Base-by-base conservation (phyloP, 768 basidiomycete genomes). In the Fomitopsis pulvina region DNA sequence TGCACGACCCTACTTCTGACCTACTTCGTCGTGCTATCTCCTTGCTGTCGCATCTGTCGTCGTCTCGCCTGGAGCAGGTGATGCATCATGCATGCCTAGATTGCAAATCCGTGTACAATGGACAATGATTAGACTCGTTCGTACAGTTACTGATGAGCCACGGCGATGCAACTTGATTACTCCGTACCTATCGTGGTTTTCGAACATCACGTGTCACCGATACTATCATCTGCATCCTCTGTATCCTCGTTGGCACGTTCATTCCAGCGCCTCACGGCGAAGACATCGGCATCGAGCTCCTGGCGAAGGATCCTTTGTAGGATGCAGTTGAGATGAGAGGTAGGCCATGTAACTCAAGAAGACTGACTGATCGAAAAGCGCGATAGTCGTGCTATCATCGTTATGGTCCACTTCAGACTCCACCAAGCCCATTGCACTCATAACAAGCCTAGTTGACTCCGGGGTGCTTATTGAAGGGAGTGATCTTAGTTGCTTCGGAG, bases 281-380 rank as follows among this genome's bases (percentile, higher is more conserved):
- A 87, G 16, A 83, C 71, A 60, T 87, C 82, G 1, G 65, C 66
- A 22, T 69, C 62, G 0, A 80, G 78, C 66, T 87, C 83, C 52
- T 73, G 68, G 38, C 76, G 71, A 38, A 86, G 50, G 22, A 87
- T 79, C 57, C 85, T 87, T 51, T 24, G 42, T 22, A 55, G 9
- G 10, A 34, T 26, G 9, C 39, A n/a, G 21, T 12, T 8, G 21
- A 21, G 25, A 41, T 61, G 34, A 60, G 52, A 25, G 29, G 5
- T 26, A 6, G 28, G 28, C 37, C 18, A 38, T 21, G 32, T 32
- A 12, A 10, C 2, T 8, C 20, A 24, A 46, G 47, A 42, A 45
- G 47, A 67, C 77, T 60, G 55, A 88, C 87, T 80, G 75, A 60
- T 89, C 87, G 62, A 89, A 89, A 56, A 86, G 66, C n/a, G 71